Conservation (phyloP, 495 filamentous ascomycete species). For the Aspergillus biplanus region DNA sequence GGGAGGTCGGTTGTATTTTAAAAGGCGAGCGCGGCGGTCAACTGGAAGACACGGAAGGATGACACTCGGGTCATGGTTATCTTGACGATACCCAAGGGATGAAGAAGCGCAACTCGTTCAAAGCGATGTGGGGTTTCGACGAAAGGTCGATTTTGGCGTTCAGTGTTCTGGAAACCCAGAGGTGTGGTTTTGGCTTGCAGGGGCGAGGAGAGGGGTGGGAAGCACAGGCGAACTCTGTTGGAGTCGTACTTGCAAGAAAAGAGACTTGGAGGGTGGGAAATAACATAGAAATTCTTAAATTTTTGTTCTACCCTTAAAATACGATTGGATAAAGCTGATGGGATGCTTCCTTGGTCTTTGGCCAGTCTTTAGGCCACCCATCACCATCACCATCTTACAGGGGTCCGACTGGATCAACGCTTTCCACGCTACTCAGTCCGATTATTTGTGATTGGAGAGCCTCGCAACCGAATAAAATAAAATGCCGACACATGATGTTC, state of each 20-base stretch:
- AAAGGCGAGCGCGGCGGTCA: slow-evolving; percentile 9
- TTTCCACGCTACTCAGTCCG: background rate
- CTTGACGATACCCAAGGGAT: slow-evolving; percentile 5
- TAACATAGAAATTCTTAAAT: background rate
- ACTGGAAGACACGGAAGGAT: slow-evolving; percentile 13
- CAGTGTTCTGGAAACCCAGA: slow-evolving; percentile 27
- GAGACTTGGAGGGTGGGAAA: background rate
- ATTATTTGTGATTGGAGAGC: background rate
- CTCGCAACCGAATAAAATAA: background rate
- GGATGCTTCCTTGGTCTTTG: background rate
- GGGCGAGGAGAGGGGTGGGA: slow-evolving; percentile 29
- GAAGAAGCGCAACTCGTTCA: slow-evolving; percentile 13
- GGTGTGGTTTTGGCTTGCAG: slow-evolving; percentile 47
- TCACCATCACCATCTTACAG: background rate
- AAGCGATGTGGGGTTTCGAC: slow-evolving; percentile 13
- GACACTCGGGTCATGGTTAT: slow-evolving; percentile 21
- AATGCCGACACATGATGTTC: too few relatives aligned
- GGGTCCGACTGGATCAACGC: background rate
- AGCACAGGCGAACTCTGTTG: slow-evolving; percentile 9
- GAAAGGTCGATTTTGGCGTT: slow-evolving; percentile 7
- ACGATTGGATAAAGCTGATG: background rate
- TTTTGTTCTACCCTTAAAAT: background rate
- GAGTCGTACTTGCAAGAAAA: slow-evolving; percentile 1
- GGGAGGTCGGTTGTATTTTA: slow-evolving; percentile 6
- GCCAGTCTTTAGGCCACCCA: background rate